Percentiles rank a stretch among this genome's conserved stretches.
Evolutionary conservation across 176 grass and related monocot species (phyloP).

Genomic region (Thalia dealbata): DNA sequence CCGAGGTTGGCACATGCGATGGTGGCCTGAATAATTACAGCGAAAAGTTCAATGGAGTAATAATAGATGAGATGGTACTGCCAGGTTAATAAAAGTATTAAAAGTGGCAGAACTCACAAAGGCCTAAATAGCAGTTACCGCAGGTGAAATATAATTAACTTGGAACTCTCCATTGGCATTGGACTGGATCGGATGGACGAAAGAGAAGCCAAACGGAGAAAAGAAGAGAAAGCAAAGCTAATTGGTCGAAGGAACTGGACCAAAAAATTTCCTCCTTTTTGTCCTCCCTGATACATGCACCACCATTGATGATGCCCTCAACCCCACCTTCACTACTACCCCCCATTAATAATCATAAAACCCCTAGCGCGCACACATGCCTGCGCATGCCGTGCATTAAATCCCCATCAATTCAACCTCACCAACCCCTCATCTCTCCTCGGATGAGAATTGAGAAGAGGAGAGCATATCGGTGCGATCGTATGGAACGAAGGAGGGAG

Average conservation of each 20-base stretch:
- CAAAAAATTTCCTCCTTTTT: conserved; percentile 42
- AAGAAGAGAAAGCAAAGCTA: neutral
- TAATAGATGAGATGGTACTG: too few relatives aligned
- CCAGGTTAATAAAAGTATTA: too few relatives aligned
- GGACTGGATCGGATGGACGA: too few relatives aligned
- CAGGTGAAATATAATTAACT: too few relatives aligned
- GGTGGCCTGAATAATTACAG: too few relatives aligned
- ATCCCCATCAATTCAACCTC: conserved; percentile 21
- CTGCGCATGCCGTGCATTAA: neutral
- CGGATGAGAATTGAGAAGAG: too few relatives aligned
- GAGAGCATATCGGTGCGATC: neutral
- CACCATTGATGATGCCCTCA: conserved; percentile 38
- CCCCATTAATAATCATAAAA: neutral
- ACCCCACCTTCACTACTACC: conserved; percentile 23
- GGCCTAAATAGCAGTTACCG: too few relatives aligned
- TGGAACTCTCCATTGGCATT: too few relatives aligned
- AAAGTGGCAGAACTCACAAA: too few relatives aligned
- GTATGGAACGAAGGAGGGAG: neutral
- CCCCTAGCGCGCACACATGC: conserved; percentile 12
- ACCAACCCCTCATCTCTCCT: neutral
- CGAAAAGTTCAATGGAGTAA: too few relatives aligned
- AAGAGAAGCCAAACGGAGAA: neutral
- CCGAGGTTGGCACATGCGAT: too few relatives aligned
- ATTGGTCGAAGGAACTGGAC: neutral
- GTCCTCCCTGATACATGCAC: conserved; percentile 39